Evolutionary conservation across 108 stramenopile species (phyloP).

Genomic region (Discostella pseudostelligera): DNA sequence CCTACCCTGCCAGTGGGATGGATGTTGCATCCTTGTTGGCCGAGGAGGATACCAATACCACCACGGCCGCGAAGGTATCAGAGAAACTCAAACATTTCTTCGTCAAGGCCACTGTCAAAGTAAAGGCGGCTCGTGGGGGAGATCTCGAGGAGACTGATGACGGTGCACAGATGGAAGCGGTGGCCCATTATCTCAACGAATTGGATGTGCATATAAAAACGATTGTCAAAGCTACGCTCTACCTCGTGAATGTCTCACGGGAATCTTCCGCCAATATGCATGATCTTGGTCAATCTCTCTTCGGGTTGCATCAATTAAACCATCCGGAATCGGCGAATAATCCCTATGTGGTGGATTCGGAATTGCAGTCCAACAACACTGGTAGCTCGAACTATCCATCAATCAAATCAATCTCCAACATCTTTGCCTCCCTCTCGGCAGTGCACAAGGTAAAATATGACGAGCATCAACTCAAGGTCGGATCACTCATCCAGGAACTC

Average conservation of each 20-base stretch:
- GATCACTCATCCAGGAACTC: slow-evolving; percentile 70
- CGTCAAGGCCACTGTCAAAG: slow-evolving; percentile 54
- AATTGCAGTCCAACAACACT: slow-evolving; percentile 10
- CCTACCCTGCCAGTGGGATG: slow-evolving; percentile 37
- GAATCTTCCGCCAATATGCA: slow-evolving; percentile 64
- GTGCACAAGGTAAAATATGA: slow-evolving; percentile 70
- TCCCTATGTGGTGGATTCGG: background rate
- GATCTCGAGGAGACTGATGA: slow-evolving; percentile 64
- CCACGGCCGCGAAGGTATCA: slow-evolving; percentile 17
- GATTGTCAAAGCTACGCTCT: slow-evolving; percentile 66
- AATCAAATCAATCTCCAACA: slow-evolving; percentile 41
- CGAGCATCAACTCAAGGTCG: slow-evolving; percentile 71
- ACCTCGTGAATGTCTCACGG: slow-evolving; percentile 66
- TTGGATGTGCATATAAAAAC: slow-evolving; percentile 71
- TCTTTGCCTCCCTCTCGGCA: slow-evolving; percentile 60
- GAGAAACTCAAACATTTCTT: slow-evolving; percentile 59
- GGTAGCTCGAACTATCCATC: slow-evolving; percentile 36
- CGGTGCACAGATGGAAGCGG: slow-evolving; percentile 66
- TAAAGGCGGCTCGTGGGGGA: slow-evolving; percentile 44
- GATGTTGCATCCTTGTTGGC: slow-evolving; percentile 14
- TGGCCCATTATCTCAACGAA: slow-evolving; percentile 60
- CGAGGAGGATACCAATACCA: background rate
- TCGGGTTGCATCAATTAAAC: slow-evolving; percentile 64
- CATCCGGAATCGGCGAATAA: slow-evolving; percentile 31
- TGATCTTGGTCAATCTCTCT: slow-evolving; percentile 82